Percentiles rank a stretch among this genome's conserved stretches.
These are phyloP conservation scores for Strigomonas galati DNA, from an alignment of 208 protist genomes.

Conservation along the genomic window DNA sequence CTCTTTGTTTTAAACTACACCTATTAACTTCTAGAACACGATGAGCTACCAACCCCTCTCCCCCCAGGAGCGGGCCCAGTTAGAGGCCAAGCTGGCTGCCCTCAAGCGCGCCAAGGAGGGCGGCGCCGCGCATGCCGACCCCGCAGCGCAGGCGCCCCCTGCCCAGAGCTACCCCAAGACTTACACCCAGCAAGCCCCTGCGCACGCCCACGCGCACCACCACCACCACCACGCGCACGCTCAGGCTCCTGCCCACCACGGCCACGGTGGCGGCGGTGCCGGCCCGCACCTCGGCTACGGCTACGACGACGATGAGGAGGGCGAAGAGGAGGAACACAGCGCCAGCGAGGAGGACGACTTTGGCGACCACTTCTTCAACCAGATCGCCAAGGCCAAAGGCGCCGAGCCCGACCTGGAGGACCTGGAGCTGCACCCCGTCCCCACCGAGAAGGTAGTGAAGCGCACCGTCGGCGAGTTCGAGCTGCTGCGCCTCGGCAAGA, in stretches of 20 bases:
- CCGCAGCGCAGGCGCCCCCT: background rate
- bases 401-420: constrained; percentile 23
- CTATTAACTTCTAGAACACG: background rate
- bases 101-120: constrained; percentile 34
- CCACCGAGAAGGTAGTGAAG: constrained; percentile 26
- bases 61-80: constrained; percentile 49
- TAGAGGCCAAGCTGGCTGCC: constrained; percentile 38
- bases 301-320: constrained; percentile 28
- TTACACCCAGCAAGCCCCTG: background rate
- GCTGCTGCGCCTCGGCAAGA: constrained; percentile 76
- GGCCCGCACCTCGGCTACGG: constrained; percentile 15
- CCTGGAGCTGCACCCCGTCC: constrained; percentile 24
- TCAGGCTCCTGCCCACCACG: background rate
- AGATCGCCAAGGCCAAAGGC: constrained; percentile 12
- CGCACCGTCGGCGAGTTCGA: constrained; percentile 66
- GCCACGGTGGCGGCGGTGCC: background rate
- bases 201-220: background rate
- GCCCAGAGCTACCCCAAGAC: background rate
- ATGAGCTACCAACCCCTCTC: constrained; percentile 34
- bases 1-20: constrained; percentile 8
- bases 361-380: background rate
- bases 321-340: constrained; percentile 19
- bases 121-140: constrained; percentile 1
- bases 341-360: constrained; percentile 10
- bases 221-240: constrained; percentile 14